Evolutionary conservation across 2,329 filamentous ascomycete genomes (phyloP), one percentile per base, ranked within the genome.

Genomic region (Sordariomycetes sp.): DNA sequence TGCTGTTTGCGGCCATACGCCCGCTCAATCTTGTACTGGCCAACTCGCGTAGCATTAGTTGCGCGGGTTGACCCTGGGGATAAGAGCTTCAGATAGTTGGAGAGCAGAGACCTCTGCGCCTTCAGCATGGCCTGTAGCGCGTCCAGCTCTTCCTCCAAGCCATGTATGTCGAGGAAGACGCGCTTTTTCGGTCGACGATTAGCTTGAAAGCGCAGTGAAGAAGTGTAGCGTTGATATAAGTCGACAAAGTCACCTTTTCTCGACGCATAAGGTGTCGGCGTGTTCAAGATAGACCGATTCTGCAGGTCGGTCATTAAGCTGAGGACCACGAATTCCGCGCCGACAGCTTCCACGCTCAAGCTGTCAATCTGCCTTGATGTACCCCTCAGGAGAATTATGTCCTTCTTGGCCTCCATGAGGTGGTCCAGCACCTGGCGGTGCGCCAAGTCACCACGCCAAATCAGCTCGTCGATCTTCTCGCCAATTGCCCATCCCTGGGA

Each of bases 111-210:
- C 18, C 20, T 17, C 28, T 46, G 43, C 5, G 34, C 27, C 8
- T 34, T 17, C 12, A 33, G 19, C 12, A 46, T 14, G 9, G 19
- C 27, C 7, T 24, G 27, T 16, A 45, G 21, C 6, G 44, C 43
- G 10, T 38, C 34, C 9, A 46, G 27, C 37, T 47, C 42, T 24
- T 48, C 43, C n/a, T 42, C 35, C 10, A 46, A 36, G 3, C 33
- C 35, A 11, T 37, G 33, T 3, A 48, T 46, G 25, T 42, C 36
- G 3, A 45, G 33, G 27, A 47, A 48, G 4, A 41, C 30, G 3
- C 34, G 29, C 8, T 40, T 25, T 19, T 40, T 38, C 11, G 44
- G 44, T 8, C 38, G 34, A 12, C 35, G 33, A 16, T 30, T 38
- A 8, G 38, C 39, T 7, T 42, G 21, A 24, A 41, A 37, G 3